Evolutionary conservation across 108 stramenopile genomes (phyloP), one percentile per base, ranked within the genome.

Genomic region (Schizochytrium sp.): DNA sequence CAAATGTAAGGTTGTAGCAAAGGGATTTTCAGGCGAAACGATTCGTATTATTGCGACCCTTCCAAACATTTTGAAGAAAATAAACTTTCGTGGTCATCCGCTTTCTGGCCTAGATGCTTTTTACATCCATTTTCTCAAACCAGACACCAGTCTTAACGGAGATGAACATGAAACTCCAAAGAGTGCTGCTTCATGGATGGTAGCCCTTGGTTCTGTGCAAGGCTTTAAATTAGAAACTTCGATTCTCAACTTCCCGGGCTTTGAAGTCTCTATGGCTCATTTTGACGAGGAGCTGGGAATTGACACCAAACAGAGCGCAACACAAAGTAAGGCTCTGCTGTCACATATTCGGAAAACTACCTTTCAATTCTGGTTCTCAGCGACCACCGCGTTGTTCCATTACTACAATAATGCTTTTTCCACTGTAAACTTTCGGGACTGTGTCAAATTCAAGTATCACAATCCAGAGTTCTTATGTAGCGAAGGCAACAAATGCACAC

Each of bases 331-430:
- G 64, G 5, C 40, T 15, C 44, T 69, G 40, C 15, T 69, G 19
- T 8, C 7, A 44, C 64, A 44, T 15, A 38, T 69, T 7, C 64
- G 64, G 10, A 10, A 44, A 38, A 28, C 28, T 15, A 44, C 64
- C 8, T 69, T 69, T 44, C 64, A 69, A 15, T 69, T 69, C 64
- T 69, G 64, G 64, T 69, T 69, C 64, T 69, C 64, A 44, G 64
- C 64, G 2, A 69, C 64, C 12, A 69, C 64, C 5, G 15, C 10
- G 10, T 15, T 69, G 7, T 69, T 28, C 64, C 64, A 15, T 15
- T 69, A 69, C 64, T 69, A 69, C 64, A 69, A 69, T 44, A 69
- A 69, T 44, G 64, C 44, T 8, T 69, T 69, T 38, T 69, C 64
- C 19, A 69, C 7, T 7, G 64, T 69, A 7, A 44, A 69, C 64